Evolutionary conservation across 352 stramenopile species (phyloP), one percentile per base, ranked within the genome.

Genomic region (Pythium insidiosum): DNA sequence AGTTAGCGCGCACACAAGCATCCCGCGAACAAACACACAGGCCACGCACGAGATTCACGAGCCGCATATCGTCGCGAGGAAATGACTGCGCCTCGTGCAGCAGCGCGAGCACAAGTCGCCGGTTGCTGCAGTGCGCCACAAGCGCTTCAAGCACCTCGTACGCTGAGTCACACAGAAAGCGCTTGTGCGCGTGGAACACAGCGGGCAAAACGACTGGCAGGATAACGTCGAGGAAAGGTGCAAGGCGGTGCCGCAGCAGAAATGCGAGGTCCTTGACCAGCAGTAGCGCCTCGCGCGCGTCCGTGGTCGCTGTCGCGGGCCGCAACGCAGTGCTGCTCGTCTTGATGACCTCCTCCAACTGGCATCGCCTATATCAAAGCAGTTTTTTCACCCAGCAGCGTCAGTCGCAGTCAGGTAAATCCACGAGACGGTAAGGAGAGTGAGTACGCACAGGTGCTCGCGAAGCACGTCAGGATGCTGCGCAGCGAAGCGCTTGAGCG

Each of bases 241-340:
- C 37, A 30, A 84, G 60, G 13, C 71, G 63, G 15, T 67, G 60
- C 29, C 61, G 54, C 7, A 84, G 53, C 22, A 84, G 41, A 50
- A 84, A 84, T 10, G 71, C 60, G 1, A 84, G 47, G 38, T 80
- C 71, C 47, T 84, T 84, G 45, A 81, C 42, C 15, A 79, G 36
- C 6, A 79, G 22, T 24, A 84, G 59, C 1, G 66, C 63, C 7
- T 70, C 66, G 3, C 71, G 57, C 19, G 54, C 54, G 2, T 41
- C 56, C 20, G 54, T 43, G 5, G 41, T 58, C 3, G 42, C 40
- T n/a, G 20, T 11, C n/a, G n/a, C n/a, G n/a, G n/a, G n/a, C n/a
- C n/a, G 26, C n/a, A 11, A 24, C n/a, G 26, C 26, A 22, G 1
- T 24, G 12, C 23, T 24, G 30, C 34, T 34, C 2, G 45, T 34